Conservation (phyloP, 2,329 filamentous ascomycete genomes). For the Trichoderma atroviride region DNA sequence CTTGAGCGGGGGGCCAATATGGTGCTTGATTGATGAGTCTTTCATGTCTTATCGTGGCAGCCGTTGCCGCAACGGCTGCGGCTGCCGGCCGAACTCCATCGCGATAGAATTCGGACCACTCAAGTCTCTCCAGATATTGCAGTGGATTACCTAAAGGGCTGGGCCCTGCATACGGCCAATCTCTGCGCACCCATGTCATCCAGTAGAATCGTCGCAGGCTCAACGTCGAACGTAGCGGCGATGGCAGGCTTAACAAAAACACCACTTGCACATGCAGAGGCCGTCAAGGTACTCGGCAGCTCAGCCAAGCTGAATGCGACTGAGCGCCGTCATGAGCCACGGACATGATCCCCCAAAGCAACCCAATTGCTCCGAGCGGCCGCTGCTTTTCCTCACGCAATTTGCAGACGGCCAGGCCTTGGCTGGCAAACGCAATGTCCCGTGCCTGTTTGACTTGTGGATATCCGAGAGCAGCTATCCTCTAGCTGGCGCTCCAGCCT, state of each 20-base stretch:
- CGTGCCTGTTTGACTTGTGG: constrained; percentile 7
- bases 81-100: not conserved
- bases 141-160: constrained; percentile 21
- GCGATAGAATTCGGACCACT: not conserved
- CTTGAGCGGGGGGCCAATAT: not conserved
- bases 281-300: not conserved
- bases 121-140: not conserved
- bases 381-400: not conserved
- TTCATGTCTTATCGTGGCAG: not conserved
- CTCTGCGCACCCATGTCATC: constrained; percentile 7
- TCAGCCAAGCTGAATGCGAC: not conserved
- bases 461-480: constrained; percentile 9
- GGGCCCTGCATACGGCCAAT: constrained; percentile 18
- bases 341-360: not conserved
- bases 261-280: not conserved
- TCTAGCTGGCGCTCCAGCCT: constrained; percentile 4
- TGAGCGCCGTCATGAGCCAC: not conserved
- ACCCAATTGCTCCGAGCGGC: constrained; percentile 15
- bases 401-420: not conserved
- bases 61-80: not conserved
- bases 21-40: not conserved
- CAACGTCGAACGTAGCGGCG: constrained; percentile 3
- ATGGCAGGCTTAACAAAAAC: not conserved
- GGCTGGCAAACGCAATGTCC: constrained; percentile 14
- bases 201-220: not conserved